Percentiles rank a stretch among this genome's conserved stretches.
phyloP scores from a whole-genome alignment of 768 basidiomycete genomes.

The Macrocybe gigantea region DNA sequence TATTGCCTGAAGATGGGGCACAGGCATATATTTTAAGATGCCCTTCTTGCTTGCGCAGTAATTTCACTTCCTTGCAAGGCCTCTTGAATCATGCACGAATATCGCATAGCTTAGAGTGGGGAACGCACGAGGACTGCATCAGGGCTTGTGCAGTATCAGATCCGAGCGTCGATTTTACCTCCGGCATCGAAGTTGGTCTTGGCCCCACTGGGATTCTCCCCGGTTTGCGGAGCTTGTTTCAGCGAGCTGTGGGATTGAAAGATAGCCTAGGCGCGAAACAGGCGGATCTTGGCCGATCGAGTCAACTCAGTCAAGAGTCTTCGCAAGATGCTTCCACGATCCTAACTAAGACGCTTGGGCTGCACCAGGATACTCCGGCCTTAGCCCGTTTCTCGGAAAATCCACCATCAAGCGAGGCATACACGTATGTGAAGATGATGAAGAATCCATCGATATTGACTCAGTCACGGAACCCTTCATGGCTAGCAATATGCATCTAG shows the following conservation, averaged over 20 bases:
- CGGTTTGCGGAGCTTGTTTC: constrained; percentile 42
- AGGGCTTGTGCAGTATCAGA: constrained; percentile 41
- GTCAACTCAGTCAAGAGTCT: background rate
- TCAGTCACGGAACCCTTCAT: background rate
- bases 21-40: constrained; percentile 37
- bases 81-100: constrained; percentile 50
- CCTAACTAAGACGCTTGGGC: constrained; percentile 37
- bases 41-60: constrained; percentile 35
- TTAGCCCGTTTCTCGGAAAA: constrained; percentile 46
- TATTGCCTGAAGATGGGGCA: constrained; percentile 15
- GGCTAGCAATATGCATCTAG: background rate
- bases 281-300: background rate
- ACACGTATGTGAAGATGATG: constrained; percentile 31
- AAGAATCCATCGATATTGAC: constrained; percentile 30
- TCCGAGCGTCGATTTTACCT: constrained; percentile 29
- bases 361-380: constrained; percentile 44
- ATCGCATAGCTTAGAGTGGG: constrained; percentile 44
- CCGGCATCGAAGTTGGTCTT: constrained; percentile 38
- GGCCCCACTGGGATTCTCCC: constrained; percentile 37
- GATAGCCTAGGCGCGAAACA: constrained; percentile 4
- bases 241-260: constrained; percentile 35
- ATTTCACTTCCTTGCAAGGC: constrained; percentile 47
- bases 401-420: constrained; percentile 34
- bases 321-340: background rate
- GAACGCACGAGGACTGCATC: constrained; percentile 51